These are phyloP conservation scores for Cardamine chenopodiifolia DNA, from an alignment of 345 rosid species.

Conservation along the genomic window DNA sequence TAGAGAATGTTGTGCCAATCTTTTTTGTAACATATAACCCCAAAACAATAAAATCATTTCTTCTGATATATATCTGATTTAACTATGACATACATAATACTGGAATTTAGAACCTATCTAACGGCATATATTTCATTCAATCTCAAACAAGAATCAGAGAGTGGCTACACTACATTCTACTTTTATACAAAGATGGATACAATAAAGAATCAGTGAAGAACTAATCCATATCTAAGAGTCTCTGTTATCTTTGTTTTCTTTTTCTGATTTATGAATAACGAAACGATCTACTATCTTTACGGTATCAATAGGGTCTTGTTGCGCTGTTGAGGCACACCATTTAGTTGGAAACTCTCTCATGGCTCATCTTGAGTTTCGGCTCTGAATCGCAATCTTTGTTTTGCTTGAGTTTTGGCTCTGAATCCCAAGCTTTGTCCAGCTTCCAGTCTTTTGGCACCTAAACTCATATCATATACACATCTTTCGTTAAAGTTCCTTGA, in stretches of 20 bases:
- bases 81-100: background rate
- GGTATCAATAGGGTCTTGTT: constrained; percentile 71
- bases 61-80: background rate
- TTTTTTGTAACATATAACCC: constrained; percentile 23
- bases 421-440: constrained; percentile 79
- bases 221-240: constrained; percentile 43
- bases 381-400: constrained; percentile 77
- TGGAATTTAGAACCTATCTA: background rate
- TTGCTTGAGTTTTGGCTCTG: constrained; percentile 60
- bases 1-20: constrained; percentile 27
- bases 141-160: constrained; percentile 1
- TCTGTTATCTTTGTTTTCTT: constrained; percentile 43
- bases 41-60: constrained; percentile 24
- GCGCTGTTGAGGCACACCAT: constrained; percentile 67
- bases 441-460: constrained; percentile 98
- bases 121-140: constrained; percentile 29
- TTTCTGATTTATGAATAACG: constrained; percentile 51
- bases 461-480: constrained; percentile 8
- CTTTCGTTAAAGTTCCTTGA: constrained; percentile 9
- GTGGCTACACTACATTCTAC: constrained; percentile 35
- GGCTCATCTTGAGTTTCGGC: constrained; percentile 61
- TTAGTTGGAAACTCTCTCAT: constrained; percentile 74
- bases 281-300: constrained; percentile 79
- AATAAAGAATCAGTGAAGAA: constrained; percentile 44
- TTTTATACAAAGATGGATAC: constrained; percentile 31